These are phyloP conservation scores for Colletotrichum brevisporum DNA, from an alignment of 2,329 filamentous ascomycete genomes.

Conservation along the genomic window DNA sequence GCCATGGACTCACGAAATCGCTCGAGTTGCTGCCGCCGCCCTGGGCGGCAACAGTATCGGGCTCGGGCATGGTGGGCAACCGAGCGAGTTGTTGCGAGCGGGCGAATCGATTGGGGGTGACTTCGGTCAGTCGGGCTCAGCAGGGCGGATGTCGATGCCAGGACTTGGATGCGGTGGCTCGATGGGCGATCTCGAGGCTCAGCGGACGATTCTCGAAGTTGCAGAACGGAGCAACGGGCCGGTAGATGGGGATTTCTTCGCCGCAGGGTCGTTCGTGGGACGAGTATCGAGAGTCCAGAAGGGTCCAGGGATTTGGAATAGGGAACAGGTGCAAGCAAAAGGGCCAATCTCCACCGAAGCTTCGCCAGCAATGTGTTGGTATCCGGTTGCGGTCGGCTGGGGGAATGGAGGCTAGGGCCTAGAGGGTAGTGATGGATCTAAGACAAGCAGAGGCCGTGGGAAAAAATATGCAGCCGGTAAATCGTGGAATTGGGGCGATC, in stretches of 20 bases:
- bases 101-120: neutral
- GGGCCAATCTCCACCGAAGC: slow-evolving; percentile 36
- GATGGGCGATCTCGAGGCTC: neutral
- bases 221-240: slow-evolving; percentile 8
- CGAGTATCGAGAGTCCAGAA: slow-evolving; percentile 7
- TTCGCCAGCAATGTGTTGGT: slow-evolving; percentile 35
- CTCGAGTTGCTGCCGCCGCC: slow-evolving; percentile 84
- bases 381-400: slow-evolving; percentile 37
- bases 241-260: slow-evolving; percentile 8
- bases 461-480: slow-evolving; percentile 24
- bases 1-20: slow-evolving; percentile 83
- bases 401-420: slow-evolving; percentile 30
- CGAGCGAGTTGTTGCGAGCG: slow-evolving; percentile 8
- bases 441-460: slow-evolving; percentile 29
- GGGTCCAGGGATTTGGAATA: slow-evolving; percentile 32
- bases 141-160: slow-evolving; percentile 3
- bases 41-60: slow-evolving; percentile 54
- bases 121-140: neutral
- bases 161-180: neutral
- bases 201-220: slow-evolving; percentile 8
- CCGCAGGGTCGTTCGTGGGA: slow-evolving; percentile 20
- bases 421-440: slow-evolving; percentile 27
- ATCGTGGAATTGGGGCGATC: slow-evolving; percentile 31
- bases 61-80: slow-evolving; percentile 51
- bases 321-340: slow-evolving; percentile 3